Evolutionary conservation across 345 rosid species (phyloP).

Genomic region (Turnera subulata): DNA sequence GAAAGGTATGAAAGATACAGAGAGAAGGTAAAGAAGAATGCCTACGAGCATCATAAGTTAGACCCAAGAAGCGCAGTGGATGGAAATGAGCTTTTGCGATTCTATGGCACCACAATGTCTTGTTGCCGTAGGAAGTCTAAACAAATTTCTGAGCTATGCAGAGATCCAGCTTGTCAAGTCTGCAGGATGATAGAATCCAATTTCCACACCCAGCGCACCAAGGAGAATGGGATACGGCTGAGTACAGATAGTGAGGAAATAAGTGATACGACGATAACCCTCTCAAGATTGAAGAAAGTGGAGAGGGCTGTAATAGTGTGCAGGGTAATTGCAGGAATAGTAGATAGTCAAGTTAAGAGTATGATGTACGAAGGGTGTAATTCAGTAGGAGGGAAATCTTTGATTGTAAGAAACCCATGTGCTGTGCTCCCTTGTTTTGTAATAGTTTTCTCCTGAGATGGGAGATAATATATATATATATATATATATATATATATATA

Average conservation of each 20-base stretch:
- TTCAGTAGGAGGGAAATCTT: slow-evolving; percentile 3
- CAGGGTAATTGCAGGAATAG: slow-evolving; percentile 36
- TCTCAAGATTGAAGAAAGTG: slow-evolving; percentile 18
- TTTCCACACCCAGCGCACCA: slow-evolving; percentile 25
- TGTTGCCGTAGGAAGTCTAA: slow-evolving; percentile 25
- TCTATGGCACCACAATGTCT: slow-evolving; percentile 45
- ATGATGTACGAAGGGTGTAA: slow-evolving; percentile 9
- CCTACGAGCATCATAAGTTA: slow-evolving; percentile 19
- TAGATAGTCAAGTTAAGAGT: slow-evolving; percentile 12
- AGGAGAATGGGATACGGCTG: slow-evolving; percentile 27
- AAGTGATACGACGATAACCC: slow-evolving; percentile 21
- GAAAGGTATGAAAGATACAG: slow-evolving; percentile 41
- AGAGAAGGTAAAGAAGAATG: slow-evolving; percentile 34
- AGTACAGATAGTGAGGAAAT: slow-evolving; percentile 31
- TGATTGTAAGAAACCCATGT: slow-evolving; percentile 29
- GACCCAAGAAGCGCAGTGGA: slow-evolving; percentile 46
- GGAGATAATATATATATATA: too few relatives aligned
- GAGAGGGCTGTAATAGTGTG: slow-evolving; percentile 38
- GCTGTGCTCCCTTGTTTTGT: slow-evolving; percentile 51
- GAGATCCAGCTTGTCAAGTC: slow-evolving; percentile 36
- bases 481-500: neutral
- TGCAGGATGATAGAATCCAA: slow-evolving; percentile 34
- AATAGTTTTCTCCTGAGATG: slow-evolving; percentile 32
- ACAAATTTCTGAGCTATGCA: slow-evolving; percentile 30
- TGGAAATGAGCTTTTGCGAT: slow-evolving; percentile 46